These are phyloP conservation scores for Lactifluus rugatus DNA, from an alignment of 768 basidiomycete genomes.

Conservation along the genomic window DNA sequence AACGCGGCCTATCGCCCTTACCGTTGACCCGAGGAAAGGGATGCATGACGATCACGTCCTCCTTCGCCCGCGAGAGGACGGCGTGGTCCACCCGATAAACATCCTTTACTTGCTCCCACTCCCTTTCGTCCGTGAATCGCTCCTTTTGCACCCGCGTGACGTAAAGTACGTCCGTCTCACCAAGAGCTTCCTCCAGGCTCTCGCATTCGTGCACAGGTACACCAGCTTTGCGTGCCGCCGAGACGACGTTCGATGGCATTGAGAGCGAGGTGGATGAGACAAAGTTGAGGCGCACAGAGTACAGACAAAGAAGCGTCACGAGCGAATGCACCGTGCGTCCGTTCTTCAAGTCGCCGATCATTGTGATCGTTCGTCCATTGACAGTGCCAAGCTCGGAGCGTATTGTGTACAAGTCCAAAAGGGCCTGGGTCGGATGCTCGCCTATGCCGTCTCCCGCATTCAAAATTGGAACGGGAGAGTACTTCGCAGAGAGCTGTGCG, in stretches of 20 bases:
- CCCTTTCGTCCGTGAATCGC: slow-evolving; percentile 68
- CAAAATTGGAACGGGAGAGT: slow-evolving; percentile 88
- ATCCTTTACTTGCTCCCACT: slow-evolving; percentile 89
- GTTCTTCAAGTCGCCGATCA: slow-evolving; percentile 95
- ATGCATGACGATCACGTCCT: slow-evolving; percentile 98
- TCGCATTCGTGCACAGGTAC: slow-evolving; percentile 71
- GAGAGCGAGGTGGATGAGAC: slow-evolving; percentile 78
- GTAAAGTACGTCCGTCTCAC: slow-evolving; percentile 92
- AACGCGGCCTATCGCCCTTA: slow-evolving; percentile 26
- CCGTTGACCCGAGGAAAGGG: slow-evolving; percentile 92
- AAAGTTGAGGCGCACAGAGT: slow-evolving; percentile 91
- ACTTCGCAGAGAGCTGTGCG: slow-evolving; percentile 92
- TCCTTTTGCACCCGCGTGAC: slow-evolving; percentile 96
- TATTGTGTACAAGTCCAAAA: slow-evolving; percentile 87
- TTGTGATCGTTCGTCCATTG: slow-evolving; percentile 87
- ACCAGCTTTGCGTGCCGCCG: slow-evolving; percentile 76
- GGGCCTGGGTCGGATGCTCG: slow-evolving; percentile 94
- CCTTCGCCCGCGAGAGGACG: slow-evolving; percentile 84
- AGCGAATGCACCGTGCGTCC: slow-evolving; percentile 96
- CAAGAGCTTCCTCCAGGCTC: slow-evolving; percentile 84
- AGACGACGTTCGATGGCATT: slow-evolving; percentile 83
- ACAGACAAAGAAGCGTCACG: slow-evolving; percentile 83
- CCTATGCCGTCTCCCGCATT: slow-evolving; percentile 97
- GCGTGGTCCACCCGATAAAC: slow-evolving; percentile 91
- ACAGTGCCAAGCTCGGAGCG: slow-evolving; percentile 97